Percentiles rank a stretch among this genome's conserved stretches.
These are phyloP conservation scores for Delonix regia DNA, from an alignment of 306 rosid genomes.

Conservation along the genomic window DNA sequence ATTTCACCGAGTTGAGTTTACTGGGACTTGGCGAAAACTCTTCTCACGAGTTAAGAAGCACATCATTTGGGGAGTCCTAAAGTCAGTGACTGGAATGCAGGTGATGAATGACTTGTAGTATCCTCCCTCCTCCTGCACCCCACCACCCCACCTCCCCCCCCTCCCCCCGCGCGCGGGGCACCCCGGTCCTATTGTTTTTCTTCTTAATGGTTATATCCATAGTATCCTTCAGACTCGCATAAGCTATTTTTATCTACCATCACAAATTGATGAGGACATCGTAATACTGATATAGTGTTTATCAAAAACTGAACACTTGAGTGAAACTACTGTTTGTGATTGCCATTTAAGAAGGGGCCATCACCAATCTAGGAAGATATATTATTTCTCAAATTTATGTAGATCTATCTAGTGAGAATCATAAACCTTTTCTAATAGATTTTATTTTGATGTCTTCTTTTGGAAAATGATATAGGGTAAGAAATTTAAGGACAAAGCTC, in stretches of 20 bases:
- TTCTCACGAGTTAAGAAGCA: conserved; percentile 98
- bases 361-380: not conserved
- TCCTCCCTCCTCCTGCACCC: conserved; percentile 16
- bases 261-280: conserved; percentile 9
- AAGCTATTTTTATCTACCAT: conserved; percentile 10
- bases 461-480: conserved; percentile 65
- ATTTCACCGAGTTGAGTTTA: conserved; percentile 87
- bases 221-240: not conserved
- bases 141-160: too few species aligned
- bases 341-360: conserved; percentile 2
- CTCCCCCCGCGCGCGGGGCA: too few species aligned
- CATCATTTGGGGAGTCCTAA: conserved; percentile 98
- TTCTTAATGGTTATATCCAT: conserved; percentile 16
- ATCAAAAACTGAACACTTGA: not conserved
- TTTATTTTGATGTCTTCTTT: conserved; percentile 3
- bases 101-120: conserved; percentile 47
- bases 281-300: not conserved
- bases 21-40: conserved; percentile 96
- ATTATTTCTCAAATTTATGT: not conserved
- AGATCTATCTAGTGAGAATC: conserved; percentile 22
- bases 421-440: conserved; percentile 14
- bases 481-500: conserved; percentile 90
- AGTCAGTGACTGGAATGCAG: conserved; percentile 99
- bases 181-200: too few species aligned
- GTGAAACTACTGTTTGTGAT: conserved; percentile 21